A percentile compares a stretch with the other conserved stretches of the same genome.
phyloP scores from a whole-genome alignment of 768 basidiomycete species.

The Agaricus blazei region DNA sequence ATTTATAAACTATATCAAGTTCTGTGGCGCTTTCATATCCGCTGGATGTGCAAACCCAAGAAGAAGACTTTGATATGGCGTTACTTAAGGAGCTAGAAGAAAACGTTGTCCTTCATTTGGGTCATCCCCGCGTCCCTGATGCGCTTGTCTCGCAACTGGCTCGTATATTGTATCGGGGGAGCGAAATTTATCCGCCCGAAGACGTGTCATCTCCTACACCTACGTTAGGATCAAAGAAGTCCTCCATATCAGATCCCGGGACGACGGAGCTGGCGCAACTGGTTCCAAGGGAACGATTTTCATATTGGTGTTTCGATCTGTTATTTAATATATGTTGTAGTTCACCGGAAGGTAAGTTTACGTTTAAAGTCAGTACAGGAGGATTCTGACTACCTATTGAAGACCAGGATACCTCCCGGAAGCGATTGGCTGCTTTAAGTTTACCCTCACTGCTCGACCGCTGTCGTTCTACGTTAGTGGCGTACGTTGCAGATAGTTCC shows the following conservation, averaged over 20 bases:
- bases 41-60: conserved; percentile 62
- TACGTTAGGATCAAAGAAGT: conserved; percentile 12
- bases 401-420: conserved; percentile 60
- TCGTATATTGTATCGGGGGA: conserved; percentile 68
- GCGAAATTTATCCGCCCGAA: conserved; percentile 49
- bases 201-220: conserved; percentile 13
- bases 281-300: conserved; percentile 77
- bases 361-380: background rate
- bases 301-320: conserved; percentile 90
- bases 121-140: conserved; percentile 65
- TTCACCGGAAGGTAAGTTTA: conserved; percentile 47
- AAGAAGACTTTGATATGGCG: conserved; percentile 82
- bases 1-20: conserved; percentile 26
- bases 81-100: conserved; percentile 77
- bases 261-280: conserved; percentile 53
- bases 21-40: conserved; percentile 52
- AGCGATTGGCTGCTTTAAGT: conserved; percentile 67
- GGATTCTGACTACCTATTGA: background rate
- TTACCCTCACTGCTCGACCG: conserved; percentile 72
- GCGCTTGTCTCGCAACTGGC: conserved; percentile 62
- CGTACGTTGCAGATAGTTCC: conserved; percentile 80
- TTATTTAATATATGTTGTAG: conserved; percentile 78
- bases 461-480: conserved; percentile 61
- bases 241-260: conserved; percentile 38
- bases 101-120: conserved; percentile 74